Percentiles rank a stretch among this genome's conserved stretches.
phyloP scores from a whole-genome alignment of 2,329 filamentous ascomycete species.

The Aspergillus hortae region DNA sequence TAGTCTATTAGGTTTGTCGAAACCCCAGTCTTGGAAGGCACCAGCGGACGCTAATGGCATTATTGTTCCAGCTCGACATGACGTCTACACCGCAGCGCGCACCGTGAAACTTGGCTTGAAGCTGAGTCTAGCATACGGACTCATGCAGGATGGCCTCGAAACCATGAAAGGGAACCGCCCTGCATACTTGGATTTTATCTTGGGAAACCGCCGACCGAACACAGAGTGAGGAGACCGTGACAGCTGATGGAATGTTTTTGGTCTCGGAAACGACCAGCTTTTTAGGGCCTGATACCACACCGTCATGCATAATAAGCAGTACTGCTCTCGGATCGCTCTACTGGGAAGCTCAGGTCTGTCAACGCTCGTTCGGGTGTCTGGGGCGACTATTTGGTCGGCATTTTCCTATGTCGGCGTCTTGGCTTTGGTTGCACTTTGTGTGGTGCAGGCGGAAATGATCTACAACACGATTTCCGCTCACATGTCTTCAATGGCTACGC shows the following conservation, averaged over 20 bases:
- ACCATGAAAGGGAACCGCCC: conserved; percentile 67
- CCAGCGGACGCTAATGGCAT: conserved; percentile 10
- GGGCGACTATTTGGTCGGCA: no score
- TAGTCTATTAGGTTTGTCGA: conserved; percentile 72
- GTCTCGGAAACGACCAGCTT: no score
- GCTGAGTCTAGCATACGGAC: conserved; percentile 74
- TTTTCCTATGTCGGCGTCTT: no score
- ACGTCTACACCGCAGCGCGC: conserved; percentile 69
- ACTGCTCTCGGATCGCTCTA: no score
- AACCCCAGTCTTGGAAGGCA: not conserved
- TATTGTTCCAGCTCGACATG: conserved; percentile 64
- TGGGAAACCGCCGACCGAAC: conserved; percentile 41
- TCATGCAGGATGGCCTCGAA: conserved; percentile 72
- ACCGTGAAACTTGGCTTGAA: conserved; percentile 77
- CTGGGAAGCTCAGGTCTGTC: no score
- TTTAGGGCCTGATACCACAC: no score
- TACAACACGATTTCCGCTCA: no score
- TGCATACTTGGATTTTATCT: conserved; percentile 68
- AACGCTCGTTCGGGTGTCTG: no score
- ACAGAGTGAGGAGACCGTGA: conserved; percentile 13
- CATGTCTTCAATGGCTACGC: no score
- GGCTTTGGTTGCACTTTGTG: no score
- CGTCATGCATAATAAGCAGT: no score
- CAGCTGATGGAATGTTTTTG: conserved; percentile 6
- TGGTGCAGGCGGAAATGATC: no score